Base-by-base conservation (phyloP, 306 rosid genomes). In the Ammopiptanthus mongolicus region DNA sequence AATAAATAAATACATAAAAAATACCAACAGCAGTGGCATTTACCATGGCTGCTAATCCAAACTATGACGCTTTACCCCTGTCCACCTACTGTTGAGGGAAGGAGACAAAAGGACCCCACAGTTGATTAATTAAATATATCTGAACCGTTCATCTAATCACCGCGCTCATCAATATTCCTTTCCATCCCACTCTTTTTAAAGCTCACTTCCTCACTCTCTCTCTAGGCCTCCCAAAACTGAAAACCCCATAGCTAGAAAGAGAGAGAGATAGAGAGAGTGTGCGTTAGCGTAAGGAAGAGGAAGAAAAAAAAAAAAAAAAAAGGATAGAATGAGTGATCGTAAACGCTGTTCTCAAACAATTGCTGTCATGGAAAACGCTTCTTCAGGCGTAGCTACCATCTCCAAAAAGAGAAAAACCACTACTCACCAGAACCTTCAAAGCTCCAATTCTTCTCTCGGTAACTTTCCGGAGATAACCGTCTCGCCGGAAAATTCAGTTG, bases 321-420 rank as follows among this genome's bases (percentile, higher is more conserved):
- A 33, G 1, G 37, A 33, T 33, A 71, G 19, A 44, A 86, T 86
- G 92, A 65, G 79, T 3, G 89, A 82, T 9, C 65, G 68, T 39
- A 88, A 88, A 82, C 87, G 97, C 69, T 74, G 70, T 83, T 76
- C 81, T 41, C 78, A 56, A 21, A 77, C 72, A 69, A 55, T 77
- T 61, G 47, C 68, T 2, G 77, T 70, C 12, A 80, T 77, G 52
- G 86, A 84, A 41, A 84, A 85, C 8, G 57, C 78, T 67, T 81
- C 87, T 68, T 73, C 86, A 8, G 61, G 51, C 41, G n/a, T 59
- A 36, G 69, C 74, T 18, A 64, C 22, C 60, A 33, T 76, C 64
- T 82, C 92, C 5, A 93, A 91, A 82, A 88, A 83, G 69, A 84
- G 85, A 73, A 91, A 83, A 77, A 56, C 68, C 3, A 50, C 36